These are phyloP conservation scores for Annona cherimola DNA, from an alignment of 164 flowering plant genomes.

Conservation along the genomic window DNA sequence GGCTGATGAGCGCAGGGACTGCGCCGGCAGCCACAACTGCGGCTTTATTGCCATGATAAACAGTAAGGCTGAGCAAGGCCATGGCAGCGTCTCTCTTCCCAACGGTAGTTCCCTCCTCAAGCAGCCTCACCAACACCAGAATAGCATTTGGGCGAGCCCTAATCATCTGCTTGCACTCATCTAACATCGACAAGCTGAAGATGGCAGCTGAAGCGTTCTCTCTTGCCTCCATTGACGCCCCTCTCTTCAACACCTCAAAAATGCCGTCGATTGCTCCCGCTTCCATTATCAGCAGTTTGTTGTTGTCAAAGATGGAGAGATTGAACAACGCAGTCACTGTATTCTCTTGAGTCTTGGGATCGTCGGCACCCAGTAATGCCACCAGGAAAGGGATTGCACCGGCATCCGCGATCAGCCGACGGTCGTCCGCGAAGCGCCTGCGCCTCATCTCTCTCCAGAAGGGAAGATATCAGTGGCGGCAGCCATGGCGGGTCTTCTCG, in stretches of 20 bases:
- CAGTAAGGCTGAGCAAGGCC: constrained; percentile 81
- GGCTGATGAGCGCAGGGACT: constrained; percentile 50
- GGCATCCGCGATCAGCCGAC: constrained; percentile 82
- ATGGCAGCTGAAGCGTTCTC: constrained; percentile 97
- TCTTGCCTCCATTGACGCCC: constrained; percentile 71
- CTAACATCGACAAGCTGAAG: constrained; percentile 77
- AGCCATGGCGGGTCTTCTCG: too few relatives aligned
- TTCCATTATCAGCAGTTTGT: constrained; percentile 76
- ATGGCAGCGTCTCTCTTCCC: constrained; percentile 97
- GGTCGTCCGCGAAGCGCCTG: constrained; percentile 74
- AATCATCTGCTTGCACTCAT: constrained; percentile 84
- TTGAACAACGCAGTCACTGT: constrained; percentile 88
- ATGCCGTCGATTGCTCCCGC: constrained; percentile 80
- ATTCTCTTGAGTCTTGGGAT: constrained; percentile 62
- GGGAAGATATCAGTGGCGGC: too few relatives aligned
- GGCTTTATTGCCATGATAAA: constrained; percentile 80
- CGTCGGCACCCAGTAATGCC: constrained; percentile 56
- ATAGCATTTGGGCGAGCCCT: constrained; percentile 83
- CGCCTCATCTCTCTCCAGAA: too few relatives aligned
- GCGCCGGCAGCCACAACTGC: constrained; percentile 85
- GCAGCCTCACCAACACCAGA: constrained; percentile 69
- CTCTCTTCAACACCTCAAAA: constrained; percentile 69
- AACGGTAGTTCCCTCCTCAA: constrained; percentile 63
- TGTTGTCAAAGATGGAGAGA: constrained; percentile 79
- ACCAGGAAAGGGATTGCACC: constrained; percentile 84